Base-by-base conservation (phyloP, 1,284 basidiomycete genomes). In the Xanthoconium separans region DNA sequence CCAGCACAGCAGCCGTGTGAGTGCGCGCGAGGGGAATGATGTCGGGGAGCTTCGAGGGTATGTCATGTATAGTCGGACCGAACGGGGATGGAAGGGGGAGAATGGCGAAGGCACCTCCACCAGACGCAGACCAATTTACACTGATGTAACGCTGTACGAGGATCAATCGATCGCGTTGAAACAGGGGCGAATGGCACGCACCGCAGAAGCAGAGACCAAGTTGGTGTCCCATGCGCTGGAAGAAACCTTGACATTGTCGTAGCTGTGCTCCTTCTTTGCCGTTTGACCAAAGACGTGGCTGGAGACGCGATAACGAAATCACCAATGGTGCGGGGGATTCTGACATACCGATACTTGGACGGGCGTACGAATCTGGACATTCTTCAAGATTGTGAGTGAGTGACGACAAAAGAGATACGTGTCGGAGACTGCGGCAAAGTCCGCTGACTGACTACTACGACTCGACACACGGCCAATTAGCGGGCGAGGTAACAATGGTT, bases 191-290 rank as follows among this genome's bases (percentile, higher is more conserved):
- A 36, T 37, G 45, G 36, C 74, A 53, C 60, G 68, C 68, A 91
- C 90, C 44, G 80, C 87, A 58, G 91, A 93, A n/a, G 91, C 91
- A 58, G 91, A 81, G 61, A 98, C 78, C 59, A 98, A 77, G 71
- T 98, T 97, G 44, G 96, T 98, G 73, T 99, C 96, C 94, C 94
- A 98, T 16, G 96, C 94, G 61, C 84, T 91, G 68, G 83, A 87
- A 48, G 90, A 88, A 34, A 92, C 80, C 73, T 98, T 98, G 65
- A 95, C 82, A 66, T 98, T 98, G 72, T 98, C 95, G 64, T 93
- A 81, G 40, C 82, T 77, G 64, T 89, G 79, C 70, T 93, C 91
- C 66, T 89, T 92, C 79, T 94, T 95, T 27, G 86, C 81, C 57
- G 83, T 73, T 63, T 91, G 87, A 29, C 92, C 95, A 69, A 90